phyloP scores from a whole-genome alignment of 148 eudicot genomes.

The Rheum nobile region DNA sequence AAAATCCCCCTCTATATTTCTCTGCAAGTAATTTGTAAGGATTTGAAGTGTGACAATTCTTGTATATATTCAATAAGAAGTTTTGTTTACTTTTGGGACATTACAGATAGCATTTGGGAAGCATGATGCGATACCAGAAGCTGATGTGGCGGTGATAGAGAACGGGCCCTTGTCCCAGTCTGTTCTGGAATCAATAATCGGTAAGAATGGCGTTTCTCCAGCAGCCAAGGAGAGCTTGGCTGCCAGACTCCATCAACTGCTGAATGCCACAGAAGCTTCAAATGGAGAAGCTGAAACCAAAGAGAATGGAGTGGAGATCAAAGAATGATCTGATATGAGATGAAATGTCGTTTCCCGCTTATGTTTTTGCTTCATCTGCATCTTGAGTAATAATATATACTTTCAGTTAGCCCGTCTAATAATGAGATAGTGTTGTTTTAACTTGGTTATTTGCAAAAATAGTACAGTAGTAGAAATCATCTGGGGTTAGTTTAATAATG shows the following conservation, averaged over 20 bases:
- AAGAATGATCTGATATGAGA: background rate
- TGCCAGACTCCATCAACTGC: conserved; percentile 14
- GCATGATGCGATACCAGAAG: conserved; percentile 45
- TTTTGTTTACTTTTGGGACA: background rate
- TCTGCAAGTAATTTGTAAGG: too few relatives aligned
- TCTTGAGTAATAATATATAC: background rate
- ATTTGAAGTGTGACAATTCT: too few relatives aligned
- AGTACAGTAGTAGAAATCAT: too few relatives aligned
- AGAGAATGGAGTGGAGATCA: background rate
- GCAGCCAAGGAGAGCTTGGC: conserved; percentile 65
- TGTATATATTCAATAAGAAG: background rate
- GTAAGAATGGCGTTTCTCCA: conserved; percentile 76
- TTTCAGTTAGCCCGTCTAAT: background rate
- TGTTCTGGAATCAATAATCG: conserved; percentile 56
- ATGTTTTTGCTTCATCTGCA: background rate
- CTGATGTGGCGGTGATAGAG: conserved; percentile 40
- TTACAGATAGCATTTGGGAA: conserved; percentile 53
- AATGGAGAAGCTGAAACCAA: background rate
- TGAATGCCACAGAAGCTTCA: background rate
- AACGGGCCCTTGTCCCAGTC: conserved; percentile 57
- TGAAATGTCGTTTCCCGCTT: background rate
- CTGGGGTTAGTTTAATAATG: too few relatives aligned
- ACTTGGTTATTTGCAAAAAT: too few relatives aligned
- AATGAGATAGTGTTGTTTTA: background rate
- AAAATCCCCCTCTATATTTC: background rate